A percentile compares a stretch with the other conserved stretches of the same genome.
Conservation (phyloP, 192 early-diverging fungal genomes). For the Coemansia sp. region DNA sequence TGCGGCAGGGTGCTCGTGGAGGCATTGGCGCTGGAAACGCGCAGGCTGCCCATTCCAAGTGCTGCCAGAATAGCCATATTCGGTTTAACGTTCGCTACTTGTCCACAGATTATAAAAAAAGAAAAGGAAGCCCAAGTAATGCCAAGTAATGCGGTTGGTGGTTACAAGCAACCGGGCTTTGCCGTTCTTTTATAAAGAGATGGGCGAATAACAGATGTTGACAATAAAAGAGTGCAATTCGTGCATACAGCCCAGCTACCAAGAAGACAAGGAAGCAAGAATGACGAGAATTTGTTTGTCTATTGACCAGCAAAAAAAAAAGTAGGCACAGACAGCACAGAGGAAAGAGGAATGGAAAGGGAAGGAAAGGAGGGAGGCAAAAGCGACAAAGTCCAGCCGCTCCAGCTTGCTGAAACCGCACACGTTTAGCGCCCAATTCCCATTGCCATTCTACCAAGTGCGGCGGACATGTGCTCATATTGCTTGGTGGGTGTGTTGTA, state of each 20-base stretch:
- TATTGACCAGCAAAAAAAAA: no score
- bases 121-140: no score
- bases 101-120: no score
- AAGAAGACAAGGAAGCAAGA: background rate
- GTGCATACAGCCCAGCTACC: background rate
- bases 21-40: background rate
- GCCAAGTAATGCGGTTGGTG: background rate
- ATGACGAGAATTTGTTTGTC: background rate
- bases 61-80: slow-evolving; percentile 38
- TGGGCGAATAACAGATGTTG: background rate
- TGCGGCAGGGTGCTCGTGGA: background rate
- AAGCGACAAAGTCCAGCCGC: background rate
- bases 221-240: background rate
- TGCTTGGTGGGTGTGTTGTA: background rate
- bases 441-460: background rate
- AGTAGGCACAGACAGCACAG: no score
- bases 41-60: slow-evolving; percentile 23
- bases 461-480: background rate
- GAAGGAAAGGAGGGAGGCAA: background rate
- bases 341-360: background rate
- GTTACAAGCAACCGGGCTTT: background rate
- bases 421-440: background rate
- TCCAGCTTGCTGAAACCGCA: no score
- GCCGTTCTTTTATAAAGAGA: background rate
- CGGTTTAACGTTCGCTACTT: no score